Base-by-base conservation (phyloP, 108 stramenopile species). In the Fistulifera pelliculosa region DNA sequence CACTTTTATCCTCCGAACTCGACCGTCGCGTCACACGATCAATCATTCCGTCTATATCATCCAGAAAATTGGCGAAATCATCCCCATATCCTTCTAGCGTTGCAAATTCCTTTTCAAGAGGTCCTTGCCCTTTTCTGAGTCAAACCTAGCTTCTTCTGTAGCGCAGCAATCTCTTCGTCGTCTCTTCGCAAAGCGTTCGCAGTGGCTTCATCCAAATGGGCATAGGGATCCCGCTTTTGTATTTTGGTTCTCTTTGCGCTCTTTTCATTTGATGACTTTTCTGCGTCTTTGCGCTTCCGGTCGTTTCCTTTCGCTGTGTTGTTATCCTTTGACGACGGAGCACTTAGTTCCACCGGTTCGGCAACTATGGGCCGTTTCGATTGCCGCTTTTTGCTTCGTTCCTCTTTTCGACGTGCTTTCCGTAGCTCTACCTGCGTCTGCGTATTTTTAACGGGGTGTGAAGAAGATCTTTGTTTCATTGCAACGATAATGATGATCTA, bases 61-160 rank as follows among this genome's bases (percentile, higher is more conserved):
- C 70, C 43, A 90, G 52, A 58, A 85, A 90, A 49, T 84, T 79
- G 21, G 84, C 89, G 76, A 90, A 90, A 47, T 85, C 81, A 42
- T 90, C 89, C 8, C 83, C 89, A 47, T 76, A 90, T 19, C 89
- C 89, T 62, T 90, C 85, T 41, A 79, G 56, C 61, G 80, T 89
- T 0, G 84, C 74, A 71, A 79, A 90, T 56, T 90, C 87, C 31
- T 73, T 71, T 58, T 81, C 69, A 49, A 88, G 49, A 24, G 58
- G 68, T 12, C 60, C 61, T n/a, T 43, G 66, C 63, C 39, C 61
- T 74, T 16, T 41, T 52, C 5, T 41, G 47, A 16, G 54, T 54
- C 3, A 83, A 49, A 14, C 83, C 83, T 13, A 91, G 52, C 61
- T 76, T 82, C 1, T 58, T 58, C 61, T 83, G 85, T 44, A 92